Percentiles rank a stretch among this genome's conserved stretches.
These are phyloP conservation scores for Cyamopsis tetragonoloba DNA, from an alignment of 306 rosid genomes.

Conservation along the genomic window DNA sequence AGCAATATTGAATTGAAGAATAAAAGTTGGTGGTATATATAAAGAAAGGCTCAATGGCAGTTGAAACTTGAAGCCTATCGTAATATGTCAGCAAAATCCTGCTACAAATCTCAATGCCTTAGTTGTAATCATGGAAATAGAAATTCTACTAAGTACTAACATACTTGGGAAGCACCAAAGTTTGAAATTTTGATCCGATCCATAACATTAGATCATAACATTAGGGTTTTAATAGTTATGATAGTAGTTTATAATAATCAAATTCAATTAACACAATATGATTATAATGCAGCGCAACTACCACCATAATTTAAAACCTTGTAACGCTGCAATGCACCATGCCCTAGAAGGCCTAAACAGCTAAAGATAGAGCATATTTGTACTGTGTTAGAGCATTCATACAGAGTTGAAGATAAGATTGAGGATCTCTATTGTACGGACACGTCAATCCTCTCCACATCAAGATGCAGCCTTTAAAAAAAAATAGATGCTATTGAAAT, in stretches of 20 bases:
- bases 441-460: constrained; percentile 48
- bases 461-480: constrained; percentile 35
- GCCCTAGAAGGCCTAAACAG: constrained; percentile 12
- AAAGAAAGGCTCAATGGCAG: constrained; percentile 3
- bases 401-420: constrained; percentile 59
- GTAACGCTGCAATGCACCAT: too few relatives aligned
- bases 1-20: background rate
- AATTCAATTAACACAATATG: too few relatives aligned
- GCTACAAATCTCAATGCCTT: constrained; percentile 38
- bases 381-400: background rate
- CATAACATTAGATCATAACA: too few relatives aligned
- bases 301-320: too few relatives aligned
- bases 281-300: too few relatives aligned
- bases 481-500: constrained; percentile 1
- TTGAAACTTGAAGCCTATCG: background rate
- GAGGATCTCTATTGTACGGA: constrained; percentile 40
- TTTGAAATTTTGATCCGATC: too few relatives aligned
- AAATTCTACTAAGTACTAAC: constrained; percentile 18
- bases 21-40: background rate
- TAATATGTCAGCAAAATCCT: constrained; percentile 9
- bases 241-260: too few relatives aligned
- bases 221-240: too few relatives aligned
- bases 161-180: constrained; percentile 22
- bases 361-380: background rate
- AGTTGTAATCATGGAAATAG: background rate